phyloP scores from a whole-genome alignment of 306 rosid species.

The Acacia crassicarpa region DNA sequence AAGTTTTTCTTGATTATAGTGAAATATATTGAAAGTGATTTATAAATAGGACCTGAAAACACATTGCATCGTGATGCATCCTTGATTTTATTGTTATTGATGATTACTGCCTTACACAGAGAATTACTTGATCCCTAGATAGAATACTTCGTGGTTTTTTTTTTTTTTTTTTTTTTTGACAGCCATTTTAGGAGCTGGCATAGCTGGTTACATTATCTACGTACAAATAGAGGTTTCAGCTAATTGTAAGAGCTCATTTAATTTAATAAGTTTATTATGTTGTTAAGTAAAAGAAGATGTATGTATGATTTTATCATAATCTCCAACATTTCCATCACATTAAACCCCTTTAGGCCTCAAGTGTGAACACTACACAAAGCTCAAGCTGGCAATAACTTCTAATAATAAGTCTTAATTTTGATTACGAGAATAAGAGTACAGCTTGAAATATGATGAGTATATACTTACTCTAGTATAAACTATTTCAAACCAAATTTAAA shows the following conservation, averaged over 20 bases:
- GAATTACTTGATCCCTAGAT: too few species aligned
- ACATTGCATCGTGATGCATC: too few species aligned
- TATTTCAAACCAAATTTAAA: background rate
- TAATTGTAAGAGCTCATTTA: conserved; percentile 31
- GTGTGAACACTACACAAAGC: too few species aligned
- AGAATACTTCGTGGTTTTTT: conserved; percentile 6
- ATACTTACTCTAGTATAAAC: background rate
- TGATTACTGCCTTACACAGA: too few species aligned
- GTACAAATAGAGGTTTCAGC: conserved; percentile 91
- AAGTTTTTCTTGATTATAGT: too few species aligned
- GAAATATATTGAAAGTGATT: conserved; percentile 48
- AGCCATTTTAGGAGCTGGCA: conserved; percentile 56
- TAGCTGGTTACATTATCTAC: conserved; percentile 70
- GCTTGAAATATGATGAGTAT: too few species aligned
- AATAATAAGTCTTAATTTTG: background rate
- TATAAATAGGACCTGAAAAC: too few species aligned
- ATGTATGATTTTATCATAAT: background rate
- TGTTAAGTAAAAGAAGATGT: background rate
- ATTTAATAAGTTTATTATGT: background rate
- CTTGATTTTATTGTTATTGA: too few species aligned
- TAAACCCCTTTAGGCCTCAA: background rate
- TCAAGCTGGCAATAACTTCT: too few species aligned
- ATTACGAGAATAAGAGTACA: background rate
- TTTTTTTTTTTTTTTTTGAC: conserved; percentile 59
- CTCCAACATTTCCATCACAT: background rate